Conservation (phyloP, 139 green algal species). For the Trebouxia sp. region DNA sequence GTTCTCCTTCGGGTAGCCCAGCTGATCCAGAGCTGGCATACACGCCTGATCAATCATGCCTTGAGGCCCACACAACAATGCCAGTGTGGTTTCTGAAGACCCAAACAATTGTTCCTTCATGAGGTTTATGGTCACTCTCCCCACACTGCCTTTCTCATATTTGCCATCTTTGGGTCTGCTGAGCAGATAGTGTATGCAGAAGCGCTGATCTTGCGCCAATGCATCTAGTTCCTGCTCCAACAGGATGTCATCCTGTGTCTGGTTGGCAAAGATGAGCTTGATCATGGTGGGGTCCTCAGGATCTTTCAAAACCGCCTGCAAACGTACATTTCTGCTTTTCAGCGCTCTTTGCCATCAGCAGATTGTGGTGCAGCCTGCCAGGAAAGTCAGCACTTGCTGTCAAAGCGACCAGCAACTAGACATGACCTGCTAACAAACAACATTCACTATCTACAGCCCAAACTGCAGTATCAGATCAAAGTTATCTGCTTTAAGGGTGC, state of each 20-base stretch:
- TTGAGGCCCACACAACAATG: constrained; percentile 90
- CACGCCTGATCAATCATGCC: constrained; percentile 92
- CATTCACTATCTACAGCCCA: not conserved
- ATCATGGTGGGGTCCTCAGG: constrained; percentile 81
- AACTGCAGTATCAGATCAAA: not conserved
- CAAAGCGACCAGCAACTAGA: too few relatives aligned
- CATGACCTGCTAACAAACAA: too few relatives aligned
- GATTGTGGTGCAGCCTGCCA: too few relatives aligned
- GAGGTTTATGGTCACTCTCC: constrained; percentile 85
- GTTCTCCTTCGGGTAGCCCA: constrained; percentile 64
- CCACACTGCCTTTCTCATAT: constrained; percentile 72
- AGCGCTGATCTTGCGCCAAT: constrained; percentile 64
- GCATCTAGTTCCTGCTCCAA: constrained; percentile 88
- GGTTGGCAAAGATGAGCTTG: constrained; percentile 94
- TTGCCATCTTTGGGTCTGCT: constrained; percentile 32
- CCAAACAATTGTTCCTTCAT: constrained; percentile 72
- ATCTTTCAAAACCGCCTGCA: constrained; percentile 75
- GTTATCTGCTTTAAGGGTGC: not conserved
- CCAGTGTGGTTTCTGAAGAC: constrained; percentile 50
- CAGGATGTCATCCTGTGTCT: constrained; percentile 92
- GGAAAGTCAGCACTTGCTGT: too few relatives aligned
- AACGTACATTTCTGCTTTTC: too few relatives aligned
- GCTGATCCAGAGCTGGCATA: constrained; percentile 72
- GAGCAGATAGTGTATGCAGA: constrained; percentile 67
- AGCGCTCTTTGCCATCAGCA: too few relatives aligned